These are phyloP conservation scores for Fusarium newnesense DNA, from an alignment of 2,329 filamentous ascomycete species.

Conservation along the genomic window DNA sequence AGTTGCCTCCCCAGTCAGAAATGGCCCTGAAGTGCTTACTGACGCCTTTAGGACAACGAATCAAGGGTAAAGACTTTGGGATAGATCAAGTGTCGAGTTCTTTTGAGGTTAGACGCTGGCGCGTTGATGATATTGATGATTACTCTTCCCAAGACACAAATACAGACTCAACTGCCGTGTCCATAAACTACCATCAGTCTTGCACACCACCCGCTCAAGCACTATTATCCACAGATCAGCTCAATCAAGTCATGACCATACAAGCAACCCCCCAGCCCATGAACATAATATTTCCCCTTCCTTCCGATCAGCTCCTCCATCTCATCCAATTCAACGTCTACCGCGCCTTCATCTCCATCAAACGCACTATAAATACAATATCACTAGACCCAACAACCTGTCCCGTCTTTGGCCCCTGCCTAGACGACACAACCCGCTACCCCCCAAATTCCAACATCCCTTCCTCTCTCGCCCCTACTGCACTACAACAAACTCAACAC, in stretches of 20 bases:
- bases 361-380: background rate
- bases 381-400: background rate
- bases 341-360: background rate
- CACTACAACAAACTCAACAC: background rate
- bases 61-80: background rate
- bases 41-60: background rate
- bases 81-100: rapidly evolving
- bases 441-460: background rate
- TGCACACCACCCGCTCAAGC: rapidly evolving
- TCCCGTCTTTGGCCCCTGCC: background rate
- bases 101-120: background rate
- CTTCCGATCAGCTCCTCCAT: background rate
- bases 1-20: background rate
- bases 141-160: rapidly evolving
- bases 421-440: background rate
- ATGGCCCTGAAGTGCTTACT: background rate
- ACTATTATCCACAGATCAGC: rapidly evolving
- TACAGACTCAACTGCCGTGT: rapidly evolving
- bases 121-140: background rate
- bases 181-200: rapidly evolving
- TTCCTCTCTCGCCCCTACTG: background rate
- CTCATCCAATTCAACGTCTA: background rate
- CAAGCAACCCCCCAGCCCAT: rapidly evolving
- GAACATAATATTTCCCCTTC: background rate
- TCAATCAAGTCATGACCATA: background rate